Percentiles rank a stretch among this genome's conserved stretches.
Conservation (phyloP, 257 asterid genomes). For the Salvia splendens region DNA sequence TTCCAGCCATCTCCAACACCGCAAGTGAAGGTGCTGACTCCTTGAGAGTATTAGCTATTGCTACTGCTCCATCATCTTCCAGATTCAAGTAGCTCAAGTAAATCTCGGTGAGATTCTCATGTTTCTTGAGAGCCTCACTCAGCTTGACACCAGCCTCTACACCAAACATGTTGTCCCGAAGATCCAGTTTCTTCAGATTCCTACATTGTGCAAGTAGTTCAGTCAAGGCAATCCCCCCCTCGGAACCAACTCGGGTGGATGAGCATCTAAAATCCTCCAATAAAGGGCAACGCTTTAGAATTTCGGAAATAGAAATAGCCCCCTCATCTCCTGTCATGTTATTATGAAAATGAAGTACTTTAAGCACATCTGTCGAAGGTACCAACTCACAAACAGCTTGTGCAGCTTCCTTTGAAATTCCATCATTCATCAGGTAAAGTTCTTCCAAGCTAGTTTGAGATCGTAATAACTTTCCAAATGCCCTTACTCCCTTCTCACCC, state of each 20-base stretch:
- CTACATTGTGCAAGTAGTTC: slow-evolving; percentile 71
- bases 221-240: slow-evolving; percentile 82
- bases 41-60: slow-evolving; percentile 70
- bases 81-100: slow-evolving; percentile 85
- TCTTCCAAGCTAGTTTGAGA: slow-evolving; percentile 83
- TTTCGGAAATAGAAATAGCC: slow-evolving; percentile 69
- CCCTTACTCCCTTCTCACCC: slow-evolving; percentile 94
- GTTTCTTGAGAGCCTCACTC: slow-evolving; percentile 58
- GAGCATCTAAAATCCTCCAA: slow-evolving; percentile 93
- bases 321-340: slow-evolving; percentile 99
- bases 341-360: slow-evolving; percentile 84
- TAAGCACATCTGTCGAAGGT: slow-evolving; percentile 68
- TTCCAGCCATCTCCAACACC: slow-evolving; percentile 91
- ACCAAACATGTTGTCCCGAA: slow-evolving; percentile 94
- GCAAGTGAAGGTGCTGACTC: slow-evolving; percentile 63
- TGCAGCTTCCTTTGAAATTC: slow-evolving; percentile 96
- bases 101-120: slow-evolving; percentile 58
- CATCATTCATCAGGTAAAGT: slow-evolving; percentile 81
- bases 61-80: slow-evolving; percentile 81
- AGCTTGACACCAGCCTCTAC: slow-evolving; percentile 75
- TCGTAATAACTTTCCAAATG: slow-evolving; percentile 72
- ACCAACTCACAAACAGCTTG: slow-evolving; percentile 82
- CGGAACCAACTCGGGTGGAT: slow-evolving; percentile 82
- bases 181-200: slow-evolving; percentile 80
- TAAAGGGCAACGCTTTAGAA: slow-evolving; percentile 68